phyloP scores from a whole-genome alignment of 371 early-diverging fungal genomes.

The Rhizomucor pusillus region DNA sequence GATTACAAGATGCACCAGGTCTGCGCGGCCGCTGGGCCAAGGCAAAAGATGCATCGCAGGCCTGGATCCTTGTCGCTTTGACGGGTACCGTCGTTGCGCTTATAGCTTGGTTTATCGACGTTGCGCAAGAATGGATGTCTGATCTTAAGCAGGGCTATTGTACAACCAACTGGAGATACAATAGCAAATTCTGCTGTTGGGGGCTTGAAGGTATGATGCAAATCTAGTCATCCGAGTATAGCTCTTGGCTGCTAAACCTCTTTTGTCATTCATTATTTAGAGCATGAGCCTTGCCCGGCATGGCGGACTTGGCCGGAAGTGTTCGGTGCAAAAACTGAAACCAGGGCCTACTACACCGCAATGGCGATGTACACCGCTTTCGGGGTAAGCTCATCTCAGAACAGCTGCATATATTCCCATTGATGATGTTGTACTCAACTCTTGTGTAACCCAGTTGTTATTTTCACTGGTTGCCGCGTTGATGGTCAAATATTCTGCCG shows the following conservation, averaged over 20 bases:
- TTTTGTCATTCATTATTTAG: constrained; percentile 9
- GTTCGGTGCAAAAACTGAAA: constrained; percentile 22
- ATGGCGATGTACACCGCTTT: constrained; percentile 36
- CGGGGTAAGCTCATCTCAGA: constrained; percentile 31
- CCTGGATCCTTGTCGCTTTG: constrained; percentile 80
- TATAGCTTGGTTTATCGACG: constrained; percentile 81
- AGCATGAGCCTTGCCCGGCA: constrained; percentile 31
- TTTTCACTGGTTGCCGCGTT: constrained; percentile 37
- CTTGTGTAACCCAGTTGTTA: constrained; percentile 19
- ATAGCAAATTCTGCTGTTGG: constrained; percentile 93
- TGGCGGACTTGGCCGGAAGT: constrained; percentile 48
- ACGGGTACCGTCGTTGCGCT: constrained; percentile 69
- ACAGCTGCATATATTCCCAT: no score
- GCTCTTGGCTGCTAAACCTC: neutral
- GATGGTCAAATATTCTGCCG: constrained; percentile 44
- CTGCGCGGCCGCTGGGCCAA: constrained; percentile 56
- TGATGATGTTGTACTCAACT: no score
- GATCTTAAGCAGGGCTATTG: constrained; percentile 88
- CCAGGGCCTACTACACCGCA: constrained; percentile 24
- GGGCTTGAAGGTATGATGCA: constrained; percentile 44
- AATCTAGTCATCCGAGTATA: neutral
- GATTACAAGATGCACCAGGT: constrained; percentile 55
- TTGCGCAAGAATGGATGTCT: constrained; percentile 76
- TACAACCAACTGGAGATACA: constrained; percentile 77
- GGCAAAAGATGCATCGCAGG: constrained; percentile 77